Evolutionary conservation across 2,329 filamentous ascomycete genomes (phyloP), one percentile per base, ranked within the genome.

Genomic region (Penicillium janthinellum): DNA sequence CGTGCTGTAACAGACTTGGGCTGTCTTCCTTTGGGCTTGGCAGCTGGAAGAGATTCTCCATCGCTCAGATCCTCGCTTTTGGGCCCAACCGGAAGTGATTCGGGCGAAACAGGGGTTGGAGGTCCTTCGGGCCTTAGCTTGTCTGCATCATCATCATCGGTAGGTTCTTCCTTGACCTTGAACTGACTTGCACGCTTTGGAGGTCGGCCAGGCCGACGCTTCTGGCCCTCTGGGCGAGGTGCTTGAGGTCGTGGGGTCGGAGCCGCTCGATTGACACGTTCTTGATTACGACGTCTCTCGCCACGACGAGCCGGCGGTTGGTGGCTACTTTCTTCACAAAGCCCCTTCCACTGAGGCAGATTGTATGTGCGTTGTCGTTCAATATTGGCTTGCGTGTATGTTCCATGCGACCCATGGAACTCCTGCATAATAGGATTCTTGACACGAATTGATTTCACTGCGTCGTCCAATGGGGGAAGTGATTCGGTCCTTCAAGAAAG

Each of bases 341-440:
- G 83, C 57, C 91, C 86, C 67, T 92, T 91, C 95, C 95, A 99
- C 77, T 99, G 93, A 0, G 94, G 94, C 4, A 99, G 82, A 68
- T 97, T 99, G 80, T 99, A 99, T 14, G 92, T 92, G 73, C 95
- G 86, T 74, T 96, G 92, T 78, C 97, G 96, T 71, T 98, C 88
- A 60, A 99, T 93, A 73, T 99, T 99, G 71, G 95, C 91, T 76
- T 99, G 95, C 38, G 94, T 94, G 74, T 97, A 99, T 58, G 91
- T 96, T 58, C 95, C 96, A 73, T 94, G 92, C 54, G 91, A 92
- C 44, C 95, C 95, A 83, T 96, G 94, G 70, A 99, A 99, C 71
- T 99, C 95, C 77, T 99, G 95, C 73, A 92, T 96, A 74, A 99
- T 98, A 3, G 95, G 95, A 66, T 99, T 96, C 77, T 94, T 94